Base-by-base conservation (phyloP, 331 rosid species). In the Acacia concinna region DNA sequence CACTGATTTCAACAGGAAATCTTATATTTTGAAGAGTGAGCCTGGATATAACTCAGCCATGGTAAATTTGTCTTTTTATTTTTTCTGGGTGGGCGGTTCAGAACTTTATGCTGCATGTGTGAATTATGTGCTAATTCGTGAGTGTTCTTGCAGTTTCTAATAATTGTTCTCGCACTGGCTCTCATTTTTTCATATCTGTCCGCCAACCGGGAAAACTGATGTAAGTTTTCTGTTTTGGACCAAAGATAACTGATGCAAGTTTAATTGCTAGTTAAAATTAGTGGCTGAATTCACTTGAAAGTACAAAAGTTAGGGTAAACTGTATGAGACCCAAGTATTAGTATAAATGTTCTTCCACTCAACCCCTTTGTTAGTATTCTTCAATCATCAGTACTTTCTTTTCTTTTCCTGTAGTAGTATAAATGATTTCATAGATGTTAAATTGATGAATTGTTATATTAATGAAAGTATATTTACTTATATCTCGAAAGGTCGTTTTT, bases 171-270 rank as follows among this genome's bases (percentile, higher is more conserved):
- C 78, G 44, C 86, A 30, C 56, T 95, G 69, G 83, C 94, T 75
- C 82, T 93, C 88, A 28, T 90, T 44, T 85, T 85, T 31, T 91
- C 97, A 0, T 95, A 89, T 77, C 75, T 88, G 81, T 78, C 89
- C 17, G 85, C 94, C 60, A 84, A 88, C 67, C 89, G 72, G 51
- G 70, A 86, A 31, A 83, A 31, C 46, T 82, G 81, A 86, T 25
- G 93, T 84, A 82, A 87, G 93, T 89, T 64, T 47, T 38, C 8
- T 8, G 7, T 8, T 38, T 38, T 38, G 0, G 0, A 8, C 41
- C 41, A 8, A 38, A 38, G 73, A 86, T 37, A 83, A 31, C 46
- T 82, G 81, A 86, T 35, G 93, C 83, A 82, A 87, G 93, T 89
- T 68, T 47, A 20, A 25, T 41, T 62, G n/a, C 74, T 44, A 20